Conservation (phyloP, 2,329 filamentous ascomycete species). For the Colletotrichum camelliae region DNA sequence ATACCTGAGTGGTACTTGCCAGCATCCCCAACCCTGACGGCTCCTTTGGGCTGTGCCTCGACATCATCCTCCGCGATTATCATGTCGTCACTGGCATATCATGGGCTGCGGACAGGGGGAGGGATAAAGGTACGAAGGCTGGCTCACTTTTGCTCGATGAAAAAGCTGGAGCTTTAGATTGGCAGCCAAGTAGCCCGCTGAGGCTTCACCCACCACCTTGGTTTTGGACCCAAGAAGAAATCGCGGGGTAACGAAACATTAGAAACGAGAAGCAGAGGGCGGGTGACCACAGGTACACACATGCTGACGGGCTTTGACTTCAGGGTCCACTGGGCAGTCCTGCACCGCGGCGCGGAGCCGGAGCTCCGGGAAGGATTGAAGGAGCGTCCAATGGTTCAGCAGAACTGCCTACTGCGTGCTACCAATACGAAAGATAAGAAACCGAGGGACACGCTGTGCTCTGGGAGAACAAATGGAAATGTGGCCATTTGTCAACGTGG, state of each 20-base stretch:
- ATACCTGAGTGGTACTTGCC: not conserved
- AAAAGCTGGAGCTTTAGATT: not conserved
- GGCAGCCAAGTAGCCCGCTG: not conserved
- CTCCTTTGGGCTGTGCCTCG: not conserved
- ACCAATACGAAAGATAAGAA: not conserved
- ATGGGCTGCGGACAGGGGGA: not conserved
- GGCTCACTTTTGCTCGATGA: not conserved
- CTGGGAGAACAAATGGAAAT: not conserved
- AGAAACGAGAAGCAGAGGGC: not conserved
- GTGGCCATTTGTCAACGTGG: not conserved
- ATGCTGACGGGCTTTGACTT: not conserved
- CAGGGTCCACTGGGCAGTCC: not conserved
- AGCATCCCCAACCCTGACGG: not conserved
- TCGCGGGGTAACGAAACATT: not conserved
- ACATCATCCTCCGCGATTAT: not conserved
- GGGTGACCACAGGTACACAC: not conserved
- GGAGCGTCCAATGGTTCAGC: not conserved
- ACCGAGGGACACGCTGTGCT: not conserved
- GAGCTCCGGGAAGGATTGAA: not conserved
- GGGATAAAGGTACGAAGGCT: not conserved
- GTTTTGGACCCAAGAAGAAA: not conserved
- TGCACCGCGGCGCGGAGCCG: constrained; percentile 5
- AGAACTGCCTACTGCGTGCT: not conserved
- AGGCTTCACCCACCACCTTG: not conserved
- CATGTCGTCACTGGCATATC: not conserved